These are phyloP conservation scores for Aureoboletus auriporus DNA, from an alignment of 768 basidiomycete genomes.

Conservation along the genomic window DNA sequence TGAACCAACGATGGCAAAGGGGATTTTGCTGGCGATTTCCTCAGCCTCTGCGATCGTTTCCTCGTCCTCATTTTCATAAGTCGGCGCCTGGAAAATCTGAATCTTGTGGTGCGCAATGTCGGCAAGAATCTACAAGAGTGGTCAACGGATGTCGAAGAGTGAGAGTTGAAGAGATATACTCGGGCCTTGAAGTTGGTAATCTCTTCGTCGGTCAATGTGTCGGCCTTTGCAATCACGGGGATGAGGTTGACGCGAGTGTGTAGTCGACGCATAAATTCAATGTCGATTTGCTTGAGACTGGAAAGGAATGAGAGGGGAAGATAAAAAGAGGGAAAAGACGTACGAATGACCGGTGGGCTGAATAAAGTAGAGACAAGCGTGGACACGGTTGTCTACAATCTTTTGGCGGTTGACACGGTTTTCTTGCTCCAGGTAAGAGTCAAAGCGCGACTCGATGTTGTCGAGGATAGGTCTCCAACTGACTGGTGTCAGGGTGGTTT, in stretches of 20 bases:
- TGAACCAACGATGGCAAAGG: conserved; percentile 97
- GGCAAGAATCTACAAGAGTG: conserved; percentile 63
- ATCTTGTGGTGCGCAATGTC: conserved; percentile 96
- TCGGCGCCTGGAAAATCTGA: conserved; percentile 96
- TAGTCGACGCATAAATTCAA: conserved; percentile 97
- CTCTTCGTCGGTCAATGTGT: conserved; percentile 97
- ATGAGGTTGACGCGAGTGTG: conserved; percentile 98
- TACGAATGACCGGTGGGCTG: conserved; percentile 98
- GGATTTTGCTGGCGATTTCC: conserved; percentile 97
- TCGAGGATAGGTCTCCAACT: conserved; percentile 99
- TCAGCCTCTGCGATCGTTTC: conserved; percentile 97
- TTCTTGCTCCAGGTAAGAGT: conserved; percentile 97
- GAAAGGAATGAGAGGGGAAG: background rate
- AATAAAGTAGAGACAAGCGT: conserved; percentile 98
- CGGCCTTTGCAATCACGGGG: conserved; percentile 97
- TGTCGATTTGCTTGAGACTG: conserved; percentile 95
- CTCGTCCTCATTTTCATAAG: conserved; percentile 97
- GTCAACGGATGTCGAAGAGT: background rate
- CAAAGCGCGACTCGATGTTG: conserved; percentile 97
- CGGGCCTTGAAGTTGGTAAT: conserved; percentile 89
- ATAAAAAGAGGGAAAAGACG: conserved; percentile 25
- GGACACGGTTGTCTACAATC: conserved; percentile 94
- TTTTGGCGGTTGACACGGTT: conserved; percentile 96
- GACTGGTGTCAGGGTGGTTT: conserved; percentile 15
- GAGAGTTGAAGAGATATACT: conserved; percentile 39